Evolutionary conservation across 176 grass and related monocot genomes (phyloP).

Genomic region (Carex parvula): DNA sequence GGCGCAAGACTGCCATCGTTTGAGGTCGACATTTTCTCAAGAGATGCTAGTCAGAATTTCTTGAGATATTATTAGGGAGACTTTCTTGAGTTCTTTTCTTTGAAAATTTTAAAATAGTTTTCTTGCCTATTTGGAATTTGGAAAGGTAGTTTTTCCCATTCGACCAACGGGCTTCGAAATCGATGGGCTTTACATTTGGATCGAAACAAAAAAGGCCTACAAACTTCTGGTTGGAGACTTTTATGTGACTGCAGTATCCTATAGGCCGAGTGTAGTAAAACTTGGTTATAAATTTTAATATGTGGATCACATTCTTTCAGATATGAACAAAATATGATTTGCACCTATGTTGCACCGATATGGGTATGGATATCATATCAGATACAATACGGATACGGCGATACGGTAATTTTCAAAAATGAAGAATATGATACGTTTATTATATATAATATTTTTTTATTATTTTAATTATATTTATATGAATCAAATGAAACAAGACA

Average conservation of each 20-base stretch:
- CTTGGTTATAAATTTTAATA: too few relatives aligned
- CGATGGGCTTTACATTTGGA: background rate
- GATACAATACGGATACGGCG: too few relatives aligned
- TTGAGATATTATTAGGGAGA: background rate
- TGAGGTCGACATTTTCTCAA: slow-evolving; percentile 40
- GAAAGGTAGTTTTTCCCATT: background rate
- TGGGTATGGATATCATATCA: too few relatives aligned
- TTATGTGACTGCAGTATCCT: background rate
- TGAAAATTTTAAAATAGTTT: background rate
- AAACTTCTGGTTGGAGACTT: background rate
- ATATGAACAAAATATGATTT: background rate
- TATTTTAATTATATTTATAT: too few relatives aligned
- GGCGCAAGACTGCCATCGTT: slow-evolving; percentile 48
- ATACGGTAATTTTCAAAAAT: too few relatives aligned
- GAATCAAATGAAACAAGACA: too few relatives aligned
- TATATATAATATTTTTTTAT: too few relatives aligned
- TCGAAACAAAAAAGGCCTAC: background rate
- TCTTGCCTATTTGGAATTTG: background rate
- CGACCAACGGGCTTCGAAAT: background rate
- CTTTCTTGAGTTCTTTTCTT: background rate
- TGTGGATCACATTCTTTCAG: too few relatives aligned
- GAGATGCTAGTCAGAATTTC: background rate
- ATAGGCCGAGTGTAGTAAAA: too few relatives aligned
- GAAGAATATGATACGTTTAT: too few relatives aligned
- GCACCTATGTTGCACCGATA: too few relatives aligned